Evolutionary conservation across 352 stramenopile genomes (phyloP).

Genomic region (Pythium aquatile): DNA sequence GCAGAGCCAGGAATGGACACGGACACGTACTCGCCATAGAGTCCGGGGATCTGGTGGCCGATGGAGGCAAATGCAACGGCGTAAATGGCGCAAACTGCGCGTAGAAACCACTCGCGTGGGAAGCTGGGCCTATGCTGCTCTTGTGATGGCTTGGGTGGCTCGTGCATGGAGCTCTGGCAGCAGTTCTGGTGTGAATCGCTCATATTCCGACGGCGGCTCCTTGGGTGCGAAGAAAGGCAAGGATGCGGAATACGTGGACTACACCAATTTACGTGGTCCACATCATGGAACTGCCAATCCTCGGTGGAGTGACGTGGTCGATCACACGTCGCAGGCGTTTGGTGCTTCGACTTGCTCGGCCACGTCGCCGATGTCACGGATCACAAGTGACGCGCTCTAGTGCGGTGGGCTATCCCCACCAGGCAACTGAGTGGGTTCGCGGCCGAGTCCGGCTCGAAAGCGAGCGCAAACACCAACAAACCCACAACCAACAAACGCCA

Average conservation of each 20-base stretch:
- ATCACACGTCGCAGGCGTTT: not conserved
- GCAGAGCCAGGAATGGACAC: slow-evolving; percentile 26
- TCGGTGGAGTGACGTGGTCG: not conserved
- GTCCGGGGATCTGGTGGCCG: slow-evolving; percentile 72
- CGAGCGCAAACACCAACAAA: not conserved
- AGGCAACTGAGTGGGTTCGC: not conserved
- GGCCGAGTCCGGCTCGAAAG: not conserved
- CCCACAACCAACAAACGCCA: not conserved
- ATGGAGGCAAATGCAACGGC: slow-evolving; percentile 76
- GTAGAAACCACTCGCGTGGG: slow-evolving; percentile 40
- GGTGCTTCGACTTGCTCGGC: not conserved
- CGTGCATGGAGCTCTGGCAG: not conserved
- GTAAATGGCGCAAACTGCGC: slow-evolving; percentile 48
- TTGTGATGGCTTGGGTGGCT: not conserved
- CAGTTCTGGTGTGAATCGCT: not conserved
- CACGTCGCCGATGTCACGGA: not conserved
- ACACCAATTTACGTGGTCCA: slow-evolving; percentile 2
- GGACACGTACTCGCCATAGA: slow-evolving; percentile 64
- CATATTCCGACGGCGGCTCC: slow-evolving; percentile 14
- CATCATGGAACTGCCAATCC: not conserved
- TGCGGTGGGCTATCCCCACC: not conserved
- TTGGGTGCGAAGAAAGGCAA: no score
- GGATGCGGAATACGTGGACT: not conserved
- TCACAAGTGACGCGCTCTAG: not conserved
- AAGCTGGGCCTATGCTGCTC: slow-evolving; percentile 29